These are phyloP conservation scores for Citrus sinensis DNA, from an alignment of 345 rosid genomes.

Conservation along the genomic window DNA sequence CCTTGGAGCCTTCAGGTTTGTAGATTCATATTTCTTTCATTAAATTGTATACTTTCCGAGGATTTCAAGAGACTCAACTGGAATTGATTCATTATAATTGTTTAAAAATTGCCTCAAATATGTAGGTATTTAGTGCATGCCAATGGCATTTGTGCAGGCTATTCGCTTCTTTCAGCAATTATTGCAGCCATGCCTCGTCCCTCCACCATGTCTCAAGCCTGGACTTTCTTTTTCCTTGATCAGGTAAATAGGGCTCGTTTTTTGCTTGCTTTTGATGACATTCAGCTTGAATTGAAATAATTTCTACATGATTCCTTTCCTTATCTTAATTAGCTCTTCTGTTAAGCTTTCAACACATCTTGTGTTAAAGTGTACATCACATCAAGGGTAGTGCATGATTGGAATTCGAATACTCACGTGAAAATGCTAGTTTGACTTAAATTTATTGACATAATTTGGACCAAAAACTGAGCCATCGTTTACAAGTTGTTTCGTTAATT, in stretches of 20 bases:
- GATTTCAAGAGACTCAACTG: no score
- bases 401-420: no score
- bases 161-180: conserved; percentile 82
- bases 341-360: no score
- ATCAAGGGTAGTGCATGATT: no score
- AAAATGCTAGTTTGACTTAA: no score
- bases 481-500: no score
- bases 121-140: conserved; percentile 89
- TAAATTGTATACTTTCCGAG: neutral
- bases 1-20: conserved; percentile 75
- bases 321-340: no score
- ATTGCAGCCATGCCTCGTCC: conserved; percentile 71
- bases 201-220: conserved; percentile 61
- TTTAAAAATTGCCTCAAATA: neutral
- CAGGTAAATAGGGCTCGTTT: conserved; percentile 38
- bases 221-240: conserved; percentile 90
- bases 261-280: neutral
- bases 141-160: conserved; percentile 96
- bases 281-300: neutral
- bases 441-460: no score
- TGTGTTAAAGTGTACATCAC: no score
- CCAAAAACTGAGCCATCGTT: no score
- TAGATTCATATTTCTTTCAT: neutral
- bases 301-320: no score
- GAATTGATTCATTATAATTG: no score